phyloP scores from a whole-genome alignment of 148 eudicot species.

The Hydrangea macrophylla region DNA sequence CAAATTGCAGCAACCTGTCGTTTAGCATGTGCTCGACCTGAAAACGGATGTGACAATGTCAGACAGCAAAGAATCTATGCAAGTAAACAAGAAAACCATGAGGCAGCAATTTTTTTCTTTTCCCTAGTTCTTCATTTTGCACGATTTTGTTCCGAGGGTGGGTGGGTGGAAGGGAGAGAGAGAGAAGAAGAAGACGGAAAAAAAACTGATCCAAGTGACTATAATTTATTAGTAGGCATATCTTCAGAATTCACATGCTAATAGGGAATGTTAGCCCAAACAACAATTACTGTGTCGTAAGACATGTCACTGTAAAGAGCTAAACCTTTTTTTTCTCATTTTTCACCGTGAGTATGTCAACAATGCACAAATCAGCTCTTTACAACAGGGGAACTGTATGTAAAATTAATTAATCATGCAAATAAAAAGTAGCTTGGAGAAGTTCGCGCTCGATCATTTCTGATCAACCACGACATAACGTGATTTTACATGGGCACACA shows the following conservation, averaged over 20 bases:
- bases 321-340: too few relatives aligned
- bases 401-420: neutral
- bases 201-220: neutral
- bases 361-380: neutral
- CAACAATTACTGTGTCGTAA: neutral
- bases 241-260: neutral
- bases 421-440: neutral
- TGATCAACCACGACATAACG: too few relatives aligned
- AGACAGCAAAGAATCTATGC: neutral
- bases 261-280: neutral
- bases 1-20: constrained; percentile 86
- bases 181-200: neutral
- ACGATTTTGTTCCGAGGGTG: too few relatives aligned
- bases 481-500: too few relatives aligned
- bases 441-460: too few relatives aligned
- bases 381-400: neutral
- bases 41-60: constrained; percentile 20
- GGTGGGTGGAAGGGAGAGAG: neutral
- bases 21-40: constrained; percentile 97
- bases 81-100: constrained; percentile 7
- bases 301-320: neutral
- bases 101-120: neutral
- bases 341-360: neutral
- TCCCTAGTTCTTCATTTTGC: neutral
- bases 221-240: neutral